phyloP scores from a whole-genome alignment of 805 yeast genomes.

The Yamadazyma nakazawae region DNA sequence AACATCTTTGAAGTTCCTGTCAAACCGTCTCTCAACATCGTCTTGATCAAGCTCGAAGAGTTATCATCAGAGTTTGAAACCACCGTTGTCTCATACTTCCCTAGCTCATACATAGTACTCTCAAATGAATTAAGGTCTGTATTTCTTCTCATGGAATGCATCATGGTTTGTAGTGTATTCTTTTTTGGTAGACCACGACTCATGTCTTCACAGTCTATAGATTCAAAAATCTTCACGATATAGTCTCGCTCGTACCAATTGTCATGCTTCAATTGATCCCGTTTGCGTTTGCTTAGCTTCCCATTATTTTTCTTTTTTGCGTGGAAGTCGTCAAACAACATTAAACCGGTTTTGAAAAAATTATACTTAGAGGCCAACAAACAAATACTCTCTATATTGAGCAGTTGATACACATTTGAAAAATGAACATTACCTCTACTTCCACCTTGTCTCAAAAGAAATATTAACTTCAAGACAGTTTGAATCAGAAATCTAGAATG shows the following conservation, averaged over 20 bases:
- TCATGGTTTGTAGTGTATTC: constrained; percentile 51
- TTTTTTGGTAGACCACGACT: constrained; percentile 61
- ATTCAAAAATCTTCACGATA: constrained; percentile 41
- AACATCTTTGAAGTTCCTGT: constrained; percentile 54
- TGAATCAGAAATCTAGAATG: constrained; percentile 8
- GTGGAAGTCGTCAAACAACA: constrained; percentile 47
- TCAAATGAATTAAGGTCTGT: constrained; percentile 26
- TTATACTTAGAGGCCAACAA: constrained; percentile 29
- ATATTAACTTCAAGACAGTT: constrained; percentile 18
- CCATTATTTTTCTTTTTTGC: constrained; percentile 8
- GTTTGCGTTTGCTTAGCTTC: background rate
- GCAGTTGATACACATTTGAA: constrained; percentile 20
- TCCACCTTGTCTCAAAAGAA: constrained; percentile 34
- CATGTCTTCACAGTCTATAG: constrained; percentile 62
- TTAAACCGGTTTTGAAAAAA: constrained; percentile 40
- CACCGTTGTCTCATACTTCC: constrained; percentile 47
- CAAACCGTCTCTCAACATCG: constrained; percentile 52
- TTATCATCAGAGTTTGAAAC: constrained; percentile 10
- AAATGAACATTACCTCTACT: constrained; percentile 26
- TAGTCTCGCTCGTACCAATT: constrained; percentile 17
- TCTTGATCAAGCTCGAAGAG: constrained; percentile 20
- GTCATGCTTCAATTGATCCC: background rate
- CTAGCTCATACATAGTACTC: constrained; percentile 53
- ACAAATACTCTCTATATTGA: constrained; percentile 29
- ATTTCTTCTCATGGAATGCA: constrained; percentile 35